Conservation (phyloP, 371 early-diverging fungal genomes). For the Syncephalastrum racemosum region DNA sequence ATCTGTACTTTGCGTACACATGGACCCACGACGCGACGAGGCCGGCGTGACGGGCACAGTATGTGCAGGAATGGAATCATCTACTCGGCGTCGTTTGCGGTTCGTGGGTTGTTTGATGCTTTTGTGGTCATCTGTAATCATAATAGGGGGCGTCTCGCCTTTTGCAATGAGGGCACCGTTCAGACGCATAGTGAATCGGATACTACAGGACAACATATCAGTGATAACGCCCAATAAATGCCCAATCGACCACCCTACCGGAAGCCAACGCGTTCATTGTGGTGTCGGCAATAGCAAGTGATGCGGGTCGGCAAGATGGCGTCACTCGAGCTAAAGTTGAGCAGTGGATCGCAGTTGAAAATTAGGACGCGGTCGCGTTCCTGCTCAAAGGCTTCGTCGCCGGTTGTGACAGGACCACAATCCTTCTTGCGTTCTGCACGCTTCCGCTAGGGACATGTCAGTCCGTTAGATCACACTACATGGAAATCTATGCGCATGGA, state of each 20-base stretch:
- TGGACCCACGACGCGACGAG: slow-evolving; percentile 14
- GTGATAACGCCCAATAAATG: slow-evolving; percentile 3
- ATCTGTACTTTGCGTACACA: not conserved
- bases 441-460: slow-evolving; percentile 30
- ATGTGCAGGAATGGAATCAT: slow-evolving; percentile 3
- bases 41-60: slow-evolving; percentile 19
- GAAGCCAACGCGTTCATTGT: slow-evolving; percentile 88
- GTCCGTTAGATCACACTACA: too few species aligned
- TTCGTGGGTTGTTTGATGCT: slow-evolving; percentile 36
- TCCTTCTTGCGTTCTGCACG: slow-evolving; percentile 47
- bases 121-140: slow-evolving; percentile 97
- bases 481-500: too few species aligned
- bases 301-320: slow-evolving; percentile 86
- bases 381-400: slow-evolving; percentile 27
- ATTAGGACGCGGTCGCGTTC: slow-evolving; percentile 62
- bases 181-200: slow-evolving; percentile 73
- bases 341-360: slow-evolving; percentile 81
- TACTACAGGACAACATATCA: slow-evolving; percentile 19
- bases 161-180: slow-evolving; percentile 66
- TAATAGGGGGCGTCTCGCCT: slow-evolving; percentile 83
- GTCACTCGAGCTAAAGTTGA: slow-evolving; percentile 84
- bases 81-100: not conserved
- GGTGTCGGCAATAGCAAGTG: slow-evolving; percentile 95
- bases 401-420: slow-evolving; percentile 8
- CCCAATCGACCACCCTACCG: slow-evolving; percentile 30